Percentiles rank a stretch among this genome's conserved stretches.
These are phyloP conservation scores for Noccaea caerulescens DNA, from an alignment of 345 rosid species.

Conservation along the genomic window DNA sequence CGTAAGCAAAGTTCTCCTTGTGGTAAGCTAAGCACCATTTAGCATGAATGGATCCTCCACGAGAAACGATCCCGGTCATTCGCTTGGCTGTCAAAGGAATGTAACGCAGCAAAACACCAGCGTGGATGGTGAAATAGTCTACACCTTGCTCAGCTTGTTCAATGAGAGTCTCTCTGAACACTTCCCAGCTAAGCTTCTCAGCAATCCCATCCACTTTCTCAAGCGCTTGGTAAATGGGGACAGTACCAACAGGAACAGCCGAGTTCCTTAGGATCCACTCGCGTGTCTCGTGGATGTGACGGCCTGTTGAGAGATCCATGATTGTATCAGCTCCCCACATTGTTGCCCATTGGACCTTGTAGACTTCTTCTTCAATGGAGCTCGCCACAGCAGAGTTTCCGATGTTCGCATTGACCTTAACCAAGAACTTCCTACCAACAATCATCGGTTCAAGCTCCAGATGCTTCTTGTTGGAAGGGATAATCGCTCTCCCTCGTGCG, in stretches of 20 bases:
- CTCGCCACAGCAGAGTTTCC: conserved; percentile 97
- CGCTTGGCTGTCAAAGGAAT: conserved; percentile 93
- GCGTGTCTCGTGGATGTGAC: conserved; percentile 97
- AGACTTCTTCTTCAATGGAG: conserved; percentile 97
- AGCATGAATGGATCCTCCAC: conserved; percentile 98
- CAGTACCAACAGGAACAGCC: conserved; percentile 95
- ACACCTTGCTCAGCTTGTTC: conserved; percentile 99
- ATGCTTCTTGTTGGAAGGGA: conserved; percentile 97
- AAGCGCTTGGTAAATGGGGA: conserved; percentile 97
- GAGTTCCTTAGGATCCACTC: conserved; percentile 97
- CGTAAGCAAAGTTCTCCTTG: conserved; percentile 95
- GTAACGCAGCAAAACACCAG: conserved; percentile 87
- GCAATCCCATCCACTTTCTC: conserved; percentile 95
- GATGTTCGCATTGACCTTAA: conserved; percentile 96
- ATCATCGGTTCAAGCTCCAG: conserved; percentile 96
- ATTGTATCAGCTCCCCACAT: conserved; percentile 99
- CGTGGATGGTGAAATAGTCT: conserved; percentile 97
- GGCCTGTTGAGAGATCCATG: conserved; percentile 98
- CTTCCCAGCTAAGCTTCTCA: conserved; percentile 92
- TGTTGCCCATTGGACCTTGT: conserved; percentile 99
- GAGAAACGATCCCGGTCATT: conserved; percentile 96
- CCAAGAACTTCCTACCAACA: conserved; percentile 93
- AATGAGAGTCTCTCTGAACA: conserved; percentile 84
- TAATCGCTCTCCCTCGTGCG: conserved; percentile 95
- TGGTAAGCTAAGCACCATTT: conserved; percentile 98